Evolutionary conservation across 1,139 yeast genomes (phyloP), one percentile per base, ranked within the genome.

Genomic region (Pneumocystis jirovecii): DNA sequence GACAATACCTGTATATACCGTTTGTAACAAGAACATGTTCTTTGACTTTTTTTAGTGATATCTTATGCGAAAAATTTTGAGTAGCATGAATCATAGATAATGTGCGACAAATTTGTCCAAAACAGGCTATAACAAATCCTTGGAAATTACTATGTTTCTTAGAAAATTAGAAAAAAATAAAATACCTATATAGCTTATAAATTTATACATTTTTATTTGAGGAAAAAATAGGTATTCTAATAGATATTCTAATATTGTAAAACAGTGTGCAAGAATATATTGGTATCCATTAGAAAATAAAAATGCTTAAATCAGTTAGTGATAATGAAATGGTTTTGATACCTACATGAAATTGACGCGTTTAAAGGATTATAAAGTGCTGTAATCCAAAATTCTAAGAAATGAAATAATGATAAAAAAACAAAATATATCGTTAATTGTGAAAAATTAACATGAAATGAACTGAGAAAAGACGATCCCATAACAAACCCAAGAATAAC

Each of bases 11-110:
- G 74, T 93, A 93, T 2, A 93, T 78, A 0, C 97, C 98, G 7
- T 76, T 70, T 0, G 89, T 87, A 12, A 93, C 85, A 62, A 93
- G 78, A 25, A 71, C 75, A 72, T 93, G 98, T 64, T 81, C 80
- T 0, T 76, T 71, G 42, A 77, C 75, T 66, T 81, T 85, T 39
- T 77, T 73, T 4, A 81, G 74, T 65, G 85, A 90, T 1, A 95
- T 81, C 62, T 85, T 77, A 75, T 95, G 98, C 65, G 89, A 87
- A 75, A 93, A 95, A n/a, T 95, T 88, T 65, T 82, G 81, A 0
- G 89, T 86, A 0, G 97, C 97, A 0, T 93, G 87, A 68, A 82
- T 80, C 97, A 93, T 93, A 2, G 97, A 93, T 61, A 79, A 66
- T 0, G 93, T 81, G 64, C 98, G 80, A 3, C 83, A 72, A 0